Base-by-base conservation (phyloP, 345 rosid genomes). In the Erodium maritimum region DNA sequence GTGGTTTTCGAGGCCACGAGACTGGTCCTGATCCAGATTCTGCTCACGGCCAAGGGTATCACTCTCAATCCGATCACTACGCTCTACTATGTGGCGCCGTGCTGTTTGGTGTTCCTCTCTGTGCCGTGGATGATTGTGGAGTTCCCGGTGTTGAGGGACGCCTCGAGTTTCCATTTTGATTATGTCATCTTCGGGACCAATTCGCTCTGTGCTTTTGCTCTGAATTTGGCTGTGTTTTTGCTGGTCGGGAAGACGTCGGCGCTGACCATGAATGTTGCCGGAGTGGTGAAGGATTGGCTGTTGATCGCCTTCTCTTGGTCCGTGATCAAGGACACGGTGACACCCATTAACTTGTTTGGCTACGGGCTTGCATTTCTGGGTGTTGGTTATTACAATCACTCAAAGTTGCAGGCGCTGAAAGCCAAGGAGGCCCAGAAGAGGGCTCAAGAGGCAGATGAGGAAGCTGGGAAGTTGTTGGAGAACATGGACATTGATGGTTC, bases 261-360 rank as follows among this genome's bases (percentile, higher is more conserved):
- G 10, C 60, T 86, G 84, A 86, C 95, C 0, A 86, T 86, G 95
- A 86, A 86, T 62, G 95, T 86, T 34, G 94, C 86, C 51, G 94
- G 94, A 50, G 90, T 86, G 29, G 94, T 81, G 21, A 86, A 86
- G 60, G 94, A 86, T 56, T 86, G 90, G 94, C 54, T 86, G 63
- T 69, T 86, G 79, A 86, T 86, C 13, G 94, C 94, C 0, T 86
- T 86, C 60, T 86, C 95, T 0, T 86, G 95, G 95, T 86, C 95
- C 0, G 84, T 86, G 13, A 86, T 86, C 34, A 86, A 83, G 77
- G 88, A 86, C 23, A 79, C 76, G 11, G 90, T 86, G 23, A 86
- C 95, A 17, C 86, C 80, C 8, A 51, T 80, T n/a, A 86, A 86
- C 57, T 64, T 86, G 65, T 70, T 83, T 6, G 95, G 95, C 0